These are phyloP conservation scores for Calonectria hongkongensis DNA, from an alignment of 2,329 filamentous ascomycete species.

Conservation along the genomic window DNA sequence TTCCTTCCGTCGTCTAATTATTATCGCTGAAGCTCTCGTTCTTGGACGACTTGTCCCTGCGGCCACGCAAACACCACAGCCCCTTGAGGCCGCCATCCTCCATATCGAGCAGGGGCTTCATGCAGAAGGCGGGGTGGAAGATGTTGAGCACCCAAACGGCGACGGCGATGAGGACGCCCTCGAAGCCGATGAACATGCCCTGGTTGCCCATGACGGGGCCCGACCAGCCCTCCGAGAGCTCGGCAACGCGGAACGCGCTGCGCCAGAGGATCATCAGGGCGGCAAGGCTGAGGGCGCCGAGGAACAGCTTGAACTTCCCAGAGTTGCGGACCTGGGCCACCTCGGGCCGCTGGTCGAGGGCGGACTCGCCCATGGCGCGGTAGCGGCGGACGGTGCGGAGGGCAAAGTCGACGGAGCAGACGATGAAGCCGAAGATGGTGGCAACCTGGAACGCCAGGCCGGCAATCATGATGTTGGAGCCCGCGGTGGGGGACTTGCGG, in stretches of 20 bases:
- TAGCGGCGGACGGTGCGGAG: conserved; percentile 62
- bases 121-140: conserved; percentile 57
- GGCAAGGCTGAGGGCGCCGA: conserved; percentile 72
- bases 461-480: conserved; percentile 79
- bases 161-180: conserved; percentile 72
- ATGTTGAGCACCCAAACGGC: conserved; percentile 67
- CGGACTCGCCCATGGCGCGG: conserved; percentile 57
- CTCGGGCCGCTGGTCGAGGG: conserved; percentile 62
- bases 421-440: conserved; percentile 73
- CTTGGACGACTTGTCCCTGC: conserved; percentile 31
- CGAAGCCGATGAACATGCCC: conserved; percentile 74
- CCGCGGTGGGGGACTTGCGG: conserved; percentile 59
- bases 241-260: conserved; percentile 79
- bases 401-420: conserved; percentile 70
- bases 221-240: conserved; percentile 78
- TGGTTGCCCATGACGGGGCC: conserved; percentile 75
- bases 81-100: conserved; percentile 54
- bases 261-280: conserved; percentile 79
- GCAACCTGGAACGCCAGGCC: conserved; percentile 77
- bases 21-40: conserved; percentile 42
- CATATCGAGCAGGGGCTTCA: conserved; percentile 54
- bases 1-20: conserved; percentile 13
- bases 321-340: conserved; percentile 63
- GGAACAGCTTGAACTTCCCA: conserved; percentile 71
- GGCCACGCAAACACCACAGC: conserved; percentile 52